Evolutionary conservation across 1,284 basidiomycete species (phyloP), one percentile per base, ranked within the genome.

Genomic region (Austroboletus novae-zelandiae): DNA sequence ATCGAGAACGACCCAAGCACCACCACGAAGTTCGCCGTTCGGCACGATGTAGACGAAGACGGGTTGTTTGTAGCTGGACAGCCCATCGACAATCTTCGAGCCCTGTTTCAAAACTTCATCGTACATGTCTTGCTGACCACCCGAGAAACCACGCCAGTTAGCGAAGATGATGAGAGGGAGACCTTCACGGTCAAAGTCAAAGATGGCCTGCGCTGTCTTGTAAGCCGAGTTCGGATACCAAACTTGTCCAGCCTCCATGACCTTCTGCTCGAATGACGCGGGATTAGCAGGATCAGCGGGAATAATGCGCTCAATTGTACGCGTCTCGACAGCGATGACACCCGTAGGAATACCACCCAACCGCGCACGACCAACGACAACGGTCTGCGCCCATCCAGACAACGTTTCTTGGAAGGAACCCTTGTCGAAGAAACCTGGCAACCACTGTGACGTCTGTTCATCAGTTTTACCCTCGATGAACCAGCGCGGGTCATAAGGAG

Each of bases 141-240:
- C 97, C 23, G 97, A 99, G 86, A 99, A 99, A 35, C 97, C 97
- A 78, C 97, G 93, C 95, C 97, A 99, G 79, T 99, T 99, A 56
- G 97, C 97, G 64, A 99, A 98, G 71, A 99, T 96, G 71, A 99
- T 93, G 55, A 99, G 80, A 5, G 97, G 97, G 20, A 99, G 79
- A 37, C 92, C 94, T 73, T 99, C 97, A 45, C 94, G 88, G 75
- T 96, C 91, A 76, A 99, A 94, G 76, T 99, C 97, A 71, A 95
- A 93, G 75, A 99, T 99, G 15, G 97, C 95, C 66, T 98, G 97
- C 9, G 96, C 97, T 23, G 97, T 99, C 82, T 99, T 99, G 79
- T 98, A 96, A n/a, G 97, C 95, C 27, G 92, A 96, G 74, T 99
- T 99, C 45, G 97, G 97, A 73, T 98, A 99, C 97, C 97, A 99